Evolutionary conservation across 495 filamentous ascomycete genomes (phyloP).

Genomic region (Podospora fimiseda): DNA sequence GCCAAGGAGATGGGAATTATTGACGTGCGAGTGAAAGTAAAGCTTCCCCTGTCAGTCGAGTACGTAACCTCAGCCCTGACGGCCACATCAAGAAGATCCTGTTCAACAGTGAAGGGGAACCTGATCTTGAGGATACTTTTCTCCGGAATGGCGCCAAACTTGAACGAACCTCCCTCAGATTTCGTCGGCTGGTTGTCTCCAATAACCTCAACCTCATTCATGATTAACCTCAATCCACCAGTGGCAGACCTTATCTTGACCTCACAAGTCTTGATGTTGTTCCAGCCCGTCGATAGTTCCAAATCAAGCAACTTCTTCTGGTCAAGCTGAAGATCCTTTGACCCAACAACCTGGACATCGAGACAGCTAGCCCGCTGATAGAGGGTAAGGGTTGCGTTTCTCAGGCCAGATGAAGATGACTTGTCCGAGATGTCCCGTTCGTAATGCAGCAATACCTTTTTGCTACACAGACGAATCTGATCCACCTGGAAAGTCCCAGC

Average conservation of each 20-base stretch:
- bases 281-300: constrained; percentile 67
- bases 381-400: constrained; percentile 37
- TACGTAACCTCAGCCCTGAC: constrained; percentile 75
- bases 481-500: constrained; percentile 73
- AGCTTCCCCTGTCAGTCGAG: constrained; percentile 63
- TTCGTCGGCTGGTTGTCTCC: constrained; percentile 52
- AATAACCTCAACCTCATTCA: constrained; percentile 57
- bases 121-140: constrained; percentile 49
- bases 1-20: constrained; percentile 66
- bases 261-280: constrained; percentile 60
- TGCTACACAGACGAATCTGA: constrained; percentile 58
- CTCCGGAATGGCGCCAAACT: constrained; percentile 48
- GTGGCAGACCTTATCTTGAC: constrained; percentile 75
- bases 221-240: constrained; percentile 78
- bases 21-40: constrained; percentile 59
- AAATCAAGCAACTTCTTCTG: constrained; percentile 69
- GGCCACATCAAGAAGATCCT: constrained; percentile 62
- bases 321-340: constrained; percentile 65
- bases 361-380: constrained; percentile 45
- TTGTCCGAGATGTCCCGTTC: constrained; percentile 47
- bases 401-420: constrained; percentile 33
- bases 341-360: constrained; percentile 39
- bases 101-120: constrained; percentile 83
- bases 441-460: constrained; percentile 64
- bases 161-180: constrained; percentile 59